Evolutionary conservation across 148 eudicot species (phyloP).

Genomic region (Nyssa sinensis): DNA sequence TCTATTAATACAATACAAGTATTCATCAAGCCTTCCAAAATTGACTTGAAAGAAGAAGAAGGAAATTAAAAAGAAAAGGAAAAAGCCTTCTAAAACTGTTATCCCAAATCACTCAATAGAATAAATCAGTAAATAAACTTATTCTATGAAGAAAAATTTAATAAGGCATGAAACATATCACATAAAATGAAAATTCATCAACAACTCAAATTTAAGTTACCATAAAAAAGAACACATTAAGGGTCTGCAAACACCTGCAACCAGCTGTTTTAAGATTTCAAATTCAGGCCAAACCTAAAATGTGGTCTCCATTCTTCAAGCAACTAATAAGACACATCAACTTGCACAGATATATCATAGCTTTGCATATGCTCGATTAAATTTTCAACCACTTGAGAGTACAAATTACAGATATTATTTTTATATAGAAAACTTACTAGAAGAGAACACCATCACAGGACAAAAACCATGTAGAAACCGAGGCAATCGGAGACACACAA

Average conservation of each 20-base stretch:
- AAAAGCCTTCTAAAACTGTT: not conserved
- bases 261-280: not conserved
- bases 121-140: not conserved
- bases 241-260: not conserved
- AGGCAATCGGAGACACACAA: too few species aligned
- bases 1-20: not conserved
- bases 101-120: not conserved
- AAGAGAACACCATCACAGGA: too few species aligned
- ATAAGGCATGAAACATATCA: not conserved
- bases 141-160: not conserved
- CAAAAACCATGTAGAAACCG: too few species aligned
- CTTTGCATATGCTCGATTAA: not conserved
- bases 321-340: not conserved
- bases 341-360: not conserved
- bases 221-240: not conserved
- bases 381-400: too few species aligned
- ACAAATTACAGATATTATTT: too few species aligned
- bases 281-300: not conserved
- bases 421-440: too few species aligned
- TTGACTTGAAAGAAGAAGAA: too few species aligned
- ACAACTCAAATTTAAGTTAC: not conserved
- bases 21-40: not conserved
- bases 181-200: not conserved
- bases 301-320: not conserved
- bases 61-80: too few species aligned